Evolutionary conservation across 495 filamentous ascomycete species (phyloP).

Genomic region (Apodospora peruviana): DNA sequence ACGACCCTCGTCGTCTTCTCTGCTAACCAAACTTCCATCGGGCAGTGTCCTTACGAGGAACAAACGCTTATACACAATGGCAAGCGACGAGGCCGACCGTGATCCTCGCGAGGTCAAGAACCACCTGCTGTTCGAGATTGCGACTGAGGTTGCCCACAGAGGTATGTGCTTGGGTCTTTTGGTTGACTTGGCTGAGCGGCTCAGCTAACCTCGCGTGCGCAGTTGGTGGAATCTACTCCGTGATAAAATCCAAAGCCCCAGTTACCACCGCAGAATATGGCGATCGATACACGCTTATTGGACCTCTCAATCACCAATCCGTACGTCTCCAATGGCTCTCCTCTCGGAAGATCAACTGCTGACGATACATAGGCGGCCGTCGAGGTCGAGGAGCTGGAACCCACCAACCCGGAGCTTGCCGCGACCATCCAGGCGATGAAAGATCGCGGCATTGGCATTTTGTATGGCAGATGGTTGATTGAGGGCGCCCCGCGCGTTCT

Average conservation of each 20-base stretch:
- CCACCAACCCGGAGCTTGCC: constrained; percentile 71
- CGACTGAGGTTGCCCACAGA: constrained; percentile 95
- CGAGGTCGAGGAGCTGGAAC: constrained; percentile 88
- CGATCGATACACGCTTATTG: constrained; percentile 91
- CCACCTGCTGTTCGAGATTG: constrained; percentile 78
- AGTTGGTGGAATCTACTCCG: constrained; percentile 98
- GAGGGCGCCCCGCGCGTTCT: constrained; percentile 92
- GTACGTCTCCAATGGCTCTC: constrained; percentile 40
- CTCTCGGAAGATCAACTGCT: constrained; percentile 8
- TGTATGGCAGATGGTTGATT: constrained; percentile 97
- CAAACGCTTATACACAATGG: constrained; percentile 13
- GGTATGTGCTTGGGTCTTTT: constrained; percentile 44
- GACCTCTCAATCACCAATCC: constrained; percentile 85
- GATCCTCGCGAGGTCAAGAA: constrained; percentile 43
- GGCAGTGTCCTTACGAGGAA: too few relatives aligned
- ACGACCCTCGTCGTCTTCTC: too few relatives aligned
- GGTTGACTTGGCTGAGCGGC: constrained; percentile 8
- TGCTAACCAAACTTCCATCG: constrained; percentile 7
- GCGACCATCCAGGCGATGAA: constrained; percentile 85
- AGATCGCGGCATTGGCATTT: constrained; percentile 78
- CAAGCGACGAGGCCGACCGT: constrained; percentile 29
- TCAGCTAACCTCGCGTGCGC: constrained; percentile 1
- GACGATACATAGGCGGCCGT: constrained; percentile 65
- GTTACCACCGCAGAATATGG: constrained; percentile 99
- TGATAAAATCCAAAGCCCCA: constrained; percentile 96